Percentiles rank a stretch among this genome's conserved stretches.
These are phyloP conservation scores for Mortierella antarctica DNA, from an alignment of 192 early-diverging fungal genomes.

Conservation along the genomic window DNA sequence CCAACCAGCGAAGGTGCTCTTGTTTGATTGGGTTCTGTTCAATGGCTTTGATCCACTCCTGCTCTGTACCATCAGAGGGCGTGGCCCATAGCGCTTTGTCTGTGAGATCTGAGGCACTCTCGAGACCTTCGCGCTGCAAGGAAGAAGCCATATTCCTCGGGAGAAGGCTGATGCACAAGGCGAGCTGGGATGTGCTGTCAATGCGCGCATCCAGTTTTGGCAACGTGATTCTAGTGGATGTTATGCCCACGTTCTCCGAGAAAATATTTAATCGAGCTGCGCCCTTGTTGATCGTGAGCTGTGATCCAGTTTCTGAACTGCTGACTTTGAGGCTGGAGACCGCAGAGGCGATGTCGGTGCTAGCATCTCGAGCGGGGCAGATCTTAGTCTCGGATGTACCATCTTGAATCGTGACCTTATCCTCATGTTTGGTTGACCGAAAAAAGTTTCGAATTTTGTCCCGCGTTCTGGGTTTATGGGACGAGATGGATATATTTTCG, in stretches of 20 bases:
- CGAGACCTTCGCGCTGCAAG: not conserved
- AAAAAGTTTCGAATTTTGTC: not conserved
- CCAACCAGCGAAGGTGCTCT: not conserved
- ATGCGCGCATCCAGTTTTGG: not conserved
- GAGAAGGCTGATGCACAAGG: constrained; percentile 7
- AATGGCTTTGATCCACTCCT: not conserved
- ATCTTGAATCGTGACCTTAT: constrained; percentile 1
- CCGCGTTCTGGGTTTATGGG: not conserved
- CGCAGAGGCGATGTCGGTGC: not conserved
- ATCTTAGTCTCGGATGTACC: not conserved
- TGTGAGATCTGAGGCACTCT: not conserved
- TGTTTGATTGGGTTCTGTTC: not conserved
- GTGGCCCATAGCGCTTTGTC: not conserved
- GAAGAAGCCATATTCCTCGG: not conserved
- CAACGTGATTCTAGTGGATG: not conserved
- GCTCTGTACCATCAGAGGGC: not conserved
- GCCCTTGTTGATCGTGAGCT: not conserved
- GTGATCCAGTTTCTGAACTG: not conserved
- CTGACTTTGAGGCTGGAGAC: constrained; percentile 1
- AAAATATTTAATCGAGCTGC: not conserved
- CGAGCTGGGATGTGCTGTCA: constrained; percentile 1
- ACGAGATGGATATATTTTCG: not conserved
- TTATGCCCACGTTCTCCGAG: not conserved
- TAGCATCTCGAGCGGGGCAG: not conserved
- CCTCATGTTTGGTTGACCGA: not conserved